Conservation (phyloP, 176 grass and related monocot species). For the Stipa capillata region DNA sequence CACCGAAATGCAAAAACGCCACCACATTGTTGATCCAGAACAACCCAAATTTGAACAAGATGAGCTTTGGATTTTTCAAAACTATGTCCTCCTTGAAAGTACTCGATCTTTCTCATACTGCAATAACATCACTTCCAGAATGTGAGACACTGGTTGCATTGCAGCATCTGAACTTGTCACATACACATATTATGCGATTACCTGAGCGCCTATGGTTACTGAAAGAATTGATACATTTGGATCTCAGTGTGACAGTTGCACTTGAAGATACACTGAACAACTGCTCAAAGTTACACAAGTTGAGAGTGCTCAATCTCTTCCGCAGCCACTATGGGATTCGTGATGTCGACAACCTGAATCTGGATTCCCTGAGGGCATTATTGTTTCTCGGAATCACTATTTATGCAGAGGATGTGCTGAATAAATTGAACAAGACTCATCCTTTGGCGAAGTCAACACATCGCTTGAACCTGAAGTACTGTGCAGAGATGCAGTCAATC, state of each 20-base stretch:
- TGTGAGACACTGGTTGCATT: slow-evolving; percentile 35
- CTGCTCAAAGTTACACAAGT: slow-evolving; percentile 53
- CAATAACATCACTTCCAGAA: slow-evolving; percentile 48
- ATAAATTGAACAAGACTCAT: slow-evolving; percentile 46
- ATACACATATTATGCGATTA: slow-evolving; percentile 47
- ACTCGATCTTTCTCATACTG: slow-evolving; percentile 74
- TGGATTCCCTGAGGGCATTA: slow-evolving; percentile 37
- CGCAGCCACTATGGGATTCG: slow-evolving; percentile 58
- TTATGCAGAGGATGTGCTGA: slow-evolving; percentile 55
- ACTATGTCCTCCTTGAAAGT: slow-evolving; percentile 54
- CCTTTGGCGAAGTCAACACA: slow-evolving; percentile 64
- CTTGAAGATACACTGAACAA: slow-evolving; percentile 57
- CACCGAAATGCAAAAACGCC: slow-evolving; percentile 39
- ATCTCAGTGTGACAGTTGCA: slow-evolving; percentile 52
- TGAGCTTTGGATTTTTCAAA: slow-evolving; percentile 43
- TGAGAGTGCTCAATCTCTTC: slow-evolving; percentile 65
- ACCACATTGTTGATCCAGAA: slow-evolving; percentile 63
- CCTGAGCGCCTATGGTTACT: slow-evolving; percentile 48
- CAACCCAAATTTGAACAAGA: slow-evolving; percentile 49
- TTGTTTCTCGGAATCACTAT: slow-evolving; percentile 61
- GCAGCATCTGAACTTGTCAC: slow-evolving; percentile 53
- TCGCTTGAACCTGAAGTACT: slow-evolving; percentile 55
- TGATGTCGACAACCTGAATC: slow-evolving; percentile 49
- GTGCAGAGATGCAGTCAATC: slow-evolving; percentile 43
- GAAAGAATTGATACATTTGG: slow-evolving; percentile 59